These are phyloP conservation scores for Hypoxylon fuscum DNA, from an alignment of 495 filamentous ascomycete species.

Conservation along the genomic window DNA sequence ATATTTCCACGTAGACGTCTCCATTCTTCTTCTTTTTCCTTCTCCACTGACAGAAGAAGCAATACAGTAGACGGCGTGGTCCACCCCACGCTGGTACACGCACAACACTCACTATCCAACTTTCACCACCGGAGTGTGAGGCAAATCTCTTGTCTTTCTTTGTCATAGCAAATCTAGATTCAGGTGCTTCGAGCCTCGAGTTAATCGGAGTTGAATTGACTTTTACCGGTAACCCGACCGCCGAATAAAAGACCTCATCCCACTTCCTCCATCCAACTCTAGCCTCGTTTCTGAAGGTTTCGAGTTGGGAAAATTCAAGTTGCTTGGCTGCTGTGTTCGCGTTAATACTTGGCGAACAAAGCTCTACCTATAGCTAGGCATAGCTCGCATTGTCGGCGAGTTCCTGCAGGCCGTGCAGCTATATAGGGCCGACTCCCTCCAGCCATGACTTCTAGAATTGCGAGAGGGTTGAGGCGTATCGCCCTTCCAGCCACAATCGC, in stretches of 20 bases:
- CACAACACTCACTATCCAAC: constrained; percentile 11
- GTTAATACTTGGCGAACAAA: constrained; percentile 6
- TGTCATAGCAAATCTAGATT: neutral
- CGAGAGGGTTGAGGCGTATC: constrained; percentile 48
- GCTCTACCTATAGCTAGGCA: constrained; percentile 13
- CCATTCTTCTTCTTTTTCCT: constrained; percentile 29
- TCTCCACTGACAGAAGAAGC: constrained; percentile 30
- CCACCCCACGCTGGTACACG: constrained; percentile 24
- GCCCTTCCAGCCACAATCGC: constrained; percentile 49
- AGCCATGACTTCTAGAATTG: constrained; percentile 42
- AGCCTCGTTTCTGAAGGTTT: constrained; percentile 2
- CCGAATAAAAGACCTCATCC: constrained; percentile 15
- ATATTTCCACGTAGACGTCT: constrained; percentile 28
- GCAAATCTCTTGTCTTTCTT: constrained; percentile 23
- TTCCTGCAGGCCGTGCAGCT: constrained; percentile 6
- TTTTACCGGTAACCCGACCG: constrained; percentile 16
- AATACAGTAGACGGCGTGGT: constrained; percentile 17
- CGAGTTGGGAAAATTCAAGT: constrained; percentile 1
- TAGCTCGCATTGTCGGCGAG: constrained; percentile 4
- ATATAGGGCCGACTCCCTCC: too few species aligned
- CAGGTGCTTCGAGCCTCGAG: constrained; percentile 3
- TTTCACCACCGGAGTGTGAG: constrained; percentile 18
- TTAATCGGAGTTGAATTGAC: constrained; percentile 14
- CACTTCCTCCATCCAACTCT: neutral
- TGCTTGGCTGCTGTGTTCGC: constrained; percentile 12